Evolutionary conservation across 352 stramenopile genomes (phyloP).

Genomic region (Globisporangium emineosum): DNA sequence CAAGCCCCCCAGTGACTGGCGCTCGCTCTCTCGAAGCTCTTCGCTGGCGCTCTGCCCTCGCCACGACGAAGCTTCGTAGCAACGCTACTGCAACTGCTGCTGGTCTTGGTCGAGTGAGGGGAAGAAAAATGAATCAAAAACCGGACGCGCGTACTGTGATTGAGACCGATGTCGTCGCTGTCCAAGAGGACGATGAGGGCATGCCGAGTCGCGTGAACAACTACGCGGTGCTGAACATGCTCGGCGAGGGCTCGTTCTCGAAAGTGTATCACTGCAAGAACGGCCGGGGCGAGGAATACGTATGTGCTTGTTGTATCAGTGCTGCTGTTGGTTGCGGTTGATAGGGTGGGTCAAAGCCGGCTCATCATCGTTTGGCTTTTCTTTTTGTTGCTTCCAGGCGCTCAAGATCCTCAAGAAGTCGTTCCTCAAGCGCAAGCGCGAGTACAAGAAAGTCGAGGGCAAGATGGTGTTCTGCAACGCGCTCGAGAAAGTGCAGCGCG

Average conservation of each 20-base stretch:
- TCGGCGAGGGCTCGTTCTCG: constrained; percentile 76
- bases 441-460: constrained; percentile 75
- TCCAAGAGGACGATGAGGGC: constrained; percentile 60
- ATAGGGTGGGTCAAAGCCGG: neutral
- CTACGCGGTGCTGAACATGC: constrained; percentile 58
- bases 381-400: constrained; percentile 28
- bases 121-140: neutral
- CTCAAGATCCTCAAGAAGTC: constrained; percentile 87
- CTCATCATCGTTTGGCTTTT: neutral
- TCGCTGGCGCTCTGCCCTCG: neutral
- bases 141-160: constrained; percentile 34
- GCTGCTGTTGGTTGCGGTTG: neutral
- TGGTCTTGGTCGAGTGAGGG: no score
- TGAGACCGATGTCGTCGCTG: constrained; percentile 57
- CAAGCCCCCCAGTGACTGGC: neutral
- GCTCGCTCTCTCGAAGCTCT: neutral
- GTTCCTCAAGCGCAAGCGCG: constrained; percentile 79
- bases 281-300: constrained; percentile 43
- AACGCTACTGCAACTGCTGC: no score
- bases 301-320: constrained; percentile 20
- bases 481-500: constrained; percentile 78
- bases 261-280: constrained; percentile 73
- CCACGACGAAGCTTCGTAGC: neutral
- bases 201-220: constrained; percentile 66
- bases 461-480: constrained; percentile 79